Conservation (phyloP, 140 eudicot species). For the Stevia rebaudiana region DNA sequence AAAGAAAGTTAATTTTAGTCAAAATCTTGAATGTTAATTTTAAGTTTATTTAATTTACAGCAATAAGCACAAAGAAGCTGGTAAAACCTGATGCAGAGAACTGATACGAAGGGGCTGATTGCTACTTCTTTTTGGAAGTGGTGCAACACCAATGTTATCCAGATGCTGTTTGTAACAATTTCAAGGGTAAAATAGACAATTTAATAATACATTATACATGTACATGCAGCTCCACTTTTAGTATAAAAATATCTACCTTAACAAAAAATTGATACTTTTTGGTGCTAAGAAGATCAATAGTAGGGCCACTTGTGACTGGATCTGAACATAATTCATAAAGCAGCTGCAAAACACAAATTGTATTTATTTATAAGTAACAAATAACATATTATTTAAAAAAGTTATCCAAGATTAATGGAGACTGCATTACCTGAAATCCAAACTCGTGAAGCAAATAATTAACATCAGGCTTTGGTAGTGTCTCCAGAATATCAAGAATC, state of each 20-base stretch:
- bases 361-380: conserved; percentile 6
- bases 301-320: conserved; percentile 74
- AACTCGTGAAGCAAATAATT: conserved; percentile 90
- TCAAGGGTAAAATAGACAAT: conserved; percentile 8
- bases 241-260: conserved; percentile 42
- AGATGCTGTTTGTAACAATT: conserved; percentile 57
- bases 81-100: conserved; percentile 86
- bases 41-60: not conserved
- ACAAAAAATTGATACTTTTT: conserved; percentile 85
- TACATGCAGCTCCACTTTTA: not conserved
- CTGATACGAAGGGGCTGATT: conserved; percentile 87
- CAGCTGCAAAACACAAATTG: conserved; percentile 49
- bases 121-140: conserved; percentile 78
- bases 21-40: not conserved
- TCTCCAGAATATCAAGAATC: conserved; percentile 80
- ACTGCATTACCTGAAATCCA: conserved; percentile 78
- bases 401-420: not conserved
- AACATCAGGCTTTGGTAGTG: conserved; percentile 71
- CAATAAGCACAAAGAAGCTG: conserved; percentile 14
- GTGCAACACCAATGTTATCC: conserved; percentile 71
- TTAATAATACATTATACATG: not conserved
- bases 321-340: conserved; percentile 87
- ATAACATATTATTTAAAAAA: not conserved
- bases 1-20: not conserved
- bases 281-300: conserved; percentile 74